Conservation (phyloP, 441 rosid species). For the Flueggea neowawraea region DNA sequence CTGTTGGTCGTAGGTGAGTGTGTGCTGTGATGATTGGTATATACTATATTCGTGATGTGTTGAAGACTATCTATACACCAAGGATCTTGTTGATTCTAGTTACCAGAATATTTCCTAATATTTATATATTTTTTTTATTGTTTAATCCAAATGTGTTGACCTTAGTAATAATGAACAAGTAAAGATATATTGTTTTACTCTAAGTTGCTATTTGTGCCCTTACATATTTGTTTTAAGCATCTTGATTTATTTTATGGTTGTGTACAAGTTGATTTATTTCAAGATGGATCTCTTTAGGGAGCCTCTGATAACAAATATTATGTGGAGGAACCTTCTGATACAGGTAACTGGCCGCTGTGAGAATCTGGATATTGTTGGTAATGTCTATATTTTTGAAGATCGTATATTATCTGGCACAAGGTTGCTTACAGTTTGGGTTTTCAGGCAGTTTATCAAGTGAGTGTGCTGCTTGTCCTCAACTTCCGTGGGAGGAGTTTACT, state of each 20-base stretch:
- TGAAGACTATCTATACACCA: not conserved
- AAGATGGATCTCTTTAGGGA: slow-evolving; percentile 44
- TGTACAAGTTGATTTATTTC: not conserved
- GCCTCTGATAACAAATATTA: slow-evolving; percentile 89
- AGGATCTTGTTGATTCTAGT: not conserved
- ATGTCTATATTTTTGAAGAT: not conserved
- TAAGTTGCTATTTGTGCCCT: too few relatives aligned
- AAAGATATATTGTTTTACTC: too few relatives aligned
- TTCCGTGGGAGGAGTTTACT: slow-evolving; percentile 70
- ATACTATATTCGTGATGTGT: too few relatives aligned
- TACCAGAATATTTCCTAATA: too few relatives aligned
- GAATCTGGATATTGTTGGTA: not conserved
- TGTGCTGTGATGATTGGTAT: not conserved
- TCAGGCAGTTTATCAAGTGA: slow-evolving; percentile 91
- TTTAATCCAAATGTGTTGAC: too few relatives aligned
- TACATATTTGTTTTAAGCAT: too few relatives aligned
- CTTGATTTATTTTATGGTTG: too few relatives aligned
- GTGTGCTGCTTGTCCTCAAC: slow-evolving; percentile 69
- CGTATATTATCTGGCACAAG: not conserved
- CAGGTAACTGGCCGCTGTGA: slow-evolving; percentile 44
- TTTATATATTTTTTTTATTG: too few relatives aligned
- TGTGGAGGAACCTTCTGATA: slow-evolving; percentile 96
- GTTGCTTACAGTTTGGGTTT: not conserved
- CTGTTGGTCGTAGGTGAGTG: slow-evolving; percentile 89
- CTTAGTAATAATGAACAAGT: too few relatives aligned